These are phyloP conservation scores for Termitomyces sp. DNA, from an alignment of 768 basidiomycete species.

Conservation along the genomic window DNA sequence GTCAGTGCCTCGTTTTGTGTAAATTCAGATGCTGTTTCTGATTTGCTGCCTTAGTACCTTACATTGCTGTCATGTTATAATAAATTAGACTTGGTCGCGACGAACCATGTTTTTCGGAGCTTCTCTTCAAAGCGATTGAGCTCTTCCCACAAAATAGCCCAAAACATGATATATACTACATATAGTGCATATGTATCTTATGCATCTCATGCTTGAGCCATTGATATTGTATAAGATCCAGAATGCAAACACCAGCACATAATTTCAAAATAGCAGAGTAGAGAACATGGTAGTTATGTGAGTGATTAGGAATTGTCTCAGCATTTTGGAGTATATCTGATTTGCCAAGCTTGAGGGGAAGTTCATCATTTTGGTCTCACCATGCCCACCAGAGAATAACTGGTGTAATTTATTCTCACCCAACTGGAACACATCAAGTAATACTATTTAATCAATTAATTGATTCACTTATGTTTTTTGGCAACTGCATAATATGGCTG, in stretches of 20 bases:
- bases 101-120: too few species aligned
- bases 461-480: slow-evolving; percentile 24
- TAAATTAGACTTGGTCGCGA: too few species aligned
- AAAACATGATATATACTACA: too few species aligned
- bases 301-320: background rate
- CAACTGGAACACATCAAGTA: slow-evolving; percentile 13
- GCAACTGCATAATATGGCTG: slow-evolving; percentile 24
- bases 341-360: background rate
- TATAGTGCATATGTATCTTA: too few species aligned
- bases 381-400: background rate
- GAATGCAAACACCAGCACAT: background rate
- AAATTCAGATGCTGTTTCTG: background rate
- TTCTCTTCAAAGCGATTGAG: too few species aligned
- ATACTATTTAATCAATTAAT: background rate
- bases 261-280: background rate
- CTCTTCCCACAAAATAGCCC: too few species aligned
- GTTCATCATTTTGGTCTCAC: background rate
- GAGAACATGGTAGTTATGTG: background rate
- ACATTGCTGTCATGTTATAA: background rate
- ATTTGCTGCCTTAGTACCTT: background rate
- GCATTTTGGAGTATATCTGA: background rate
- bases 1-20: background rate
- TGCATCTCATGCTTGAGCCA: background rate
- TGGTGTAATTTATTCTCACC: slow-evolving; percentile 21
- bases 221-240: background rate